Evolutionary conservation across 495 filamentous ascomycete genomes (phyloP).

Genomic region (Aspergillus leporis): DNA sequence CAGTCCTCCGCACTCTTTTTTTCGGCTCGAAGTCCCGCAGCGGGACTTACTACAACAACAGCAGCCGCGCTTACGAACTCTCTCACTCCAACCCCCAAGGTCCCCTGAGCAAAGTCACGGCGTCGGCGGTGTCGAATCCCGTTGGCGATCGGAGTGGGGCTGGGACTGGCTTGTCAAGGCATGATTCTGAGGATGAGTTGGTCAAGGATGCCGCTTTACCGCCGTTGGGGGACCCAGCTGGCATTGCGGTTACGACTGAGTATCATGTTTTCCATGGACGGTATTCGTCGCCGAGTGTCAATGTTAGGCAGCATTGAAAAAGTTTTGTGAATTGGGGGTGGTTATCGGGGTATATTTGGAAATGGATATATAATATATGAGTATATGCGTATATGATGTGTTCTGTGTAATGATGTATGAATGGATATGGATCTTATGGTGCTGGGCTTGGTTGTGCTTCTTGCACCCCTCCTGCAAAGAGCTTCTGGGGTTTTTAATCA

Average conservation of each 20-base stretch:
- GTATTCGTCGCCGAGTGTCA: background rate
- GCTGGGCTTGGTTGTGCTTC: no score
- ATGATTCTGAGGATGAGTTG: constrained; percentile 2
- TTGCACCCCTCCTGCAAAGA: no score
- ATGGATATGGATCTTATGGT: no score
- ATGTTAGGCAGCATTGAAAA: background rate
- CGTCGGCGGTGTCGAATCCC: background rate
- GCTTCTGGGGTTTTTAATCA: no score
- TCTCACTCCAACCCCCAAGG: constrained; percentile 9
- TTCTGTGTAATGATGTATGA: no score
- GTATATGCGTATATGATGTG: no score
- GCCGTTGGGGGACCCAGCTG: background rate
- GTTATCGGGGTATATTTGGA: background rate
- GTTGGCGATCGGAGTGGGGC: background rate
- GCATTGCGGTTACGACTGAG: background rate
- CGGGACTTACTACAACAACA: constrained; percentile 21
- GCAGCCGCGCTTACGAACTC: constrained; percentile 21
- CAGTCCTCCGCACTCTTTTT: constrained; percentile 27
- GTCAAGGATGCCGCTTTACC: background rate
- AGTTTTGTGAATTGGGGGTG: background rate
- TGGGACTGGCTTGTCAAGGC: background rate
- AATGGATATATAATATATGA: no score
- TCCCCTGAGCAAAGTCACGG: background rate
- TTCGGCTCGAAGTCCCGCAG: constrained; percentile 27
- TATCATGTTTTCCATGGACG: constrained; percentile 1